Evolutionary conservation across 179 eudicot genomes (phyloP).

Genomic region (Kewa caespitosa): DNA sequence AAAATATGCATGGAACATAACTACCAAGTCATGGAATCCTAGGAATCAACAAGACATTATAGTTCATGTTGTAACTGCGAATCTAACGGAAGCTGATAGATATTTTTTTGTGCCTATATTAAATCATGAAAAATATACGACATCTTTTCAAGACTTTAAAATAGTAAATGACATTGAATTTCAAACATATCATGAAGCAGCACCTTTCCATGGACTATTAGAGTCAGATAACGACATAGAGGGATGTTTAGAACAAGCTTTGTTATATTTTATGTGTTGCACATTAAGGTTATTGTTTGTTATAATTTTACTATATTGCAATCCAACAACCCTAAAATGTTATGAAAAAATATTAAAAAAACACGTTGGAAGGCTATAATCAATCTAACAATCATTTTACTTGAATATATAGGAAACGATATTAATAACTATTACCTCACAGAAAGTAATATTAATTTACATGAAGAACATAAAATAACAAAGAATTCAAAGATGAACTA

Average conservation of each 20-base stretch:
- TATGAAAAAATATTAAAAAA: background rate
- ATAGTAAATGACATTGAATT: background rate
- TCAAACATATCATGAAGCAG: background rate
- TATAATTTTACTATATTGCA: background rate
- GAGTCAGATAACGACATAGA: background rate
- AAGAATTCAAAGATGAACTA: background rate
- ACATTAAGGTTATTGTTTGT: background rate
- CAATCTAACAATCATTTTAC: background rate
- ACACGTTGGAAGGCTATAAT: background rate
- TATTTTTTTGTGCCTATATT: background rate
- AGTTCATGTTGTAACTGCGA: background rate
- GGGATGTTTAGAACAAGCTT: background rate
- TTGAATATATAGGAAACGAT: constrained; percentile 1
- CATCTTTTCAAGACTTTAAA: background rate
- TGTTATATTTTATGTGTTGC: background rate
- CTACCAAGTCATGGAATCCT: background rate
- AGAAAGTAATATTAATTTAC: background rate
- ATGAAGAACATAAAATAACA: background rate
- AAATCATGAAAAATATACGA: background rate
- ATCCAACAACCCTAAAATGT: background rate
- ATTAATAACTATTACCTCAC: background rate
- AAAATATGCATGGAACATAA: background rate
- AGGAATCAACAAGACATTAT: background rate
- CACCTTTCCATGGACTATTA: background rate
- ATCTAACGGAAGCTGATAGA: background rate